These are phyloP conservation scores for Pythium myriotylum DNA, from an alignment of 352 stramenopile species.

Conservation along the genomic window DNA sequence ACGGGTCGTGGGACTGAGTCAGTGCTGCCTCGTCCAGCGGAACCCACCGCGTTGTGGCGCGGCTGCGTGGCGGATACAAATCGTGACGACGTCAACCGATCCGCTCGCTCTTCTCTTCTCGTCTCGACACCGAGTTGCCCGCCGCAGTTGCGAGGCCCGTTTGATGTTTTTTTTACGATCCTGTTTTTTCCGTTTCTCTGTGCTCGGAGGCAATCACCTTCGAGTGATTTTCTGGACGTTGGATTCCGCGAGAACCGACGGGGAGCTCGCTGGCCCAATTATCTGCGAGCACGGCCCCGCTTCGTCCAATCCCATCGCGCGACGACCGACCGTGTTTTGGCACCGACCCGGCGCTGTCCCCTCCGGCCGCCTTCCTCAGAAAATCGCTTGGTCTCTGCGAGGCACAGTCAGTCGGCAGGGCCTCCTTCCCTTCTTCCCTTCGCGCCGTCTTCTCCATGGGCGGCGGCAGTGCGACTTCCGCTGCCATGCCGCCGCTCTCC, in stretches of 20 bases:
- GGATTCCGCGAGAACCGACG: not conserved
- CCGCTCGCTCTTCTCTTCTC: no score
- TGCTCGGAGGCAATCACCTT: not conserved
- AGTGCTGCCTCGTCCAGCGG: no score
- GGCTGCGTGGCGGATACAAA: not conserved
- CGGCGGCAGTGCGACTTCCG: constrained; percentile 13
- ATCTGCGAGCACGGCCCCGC: not conserved
- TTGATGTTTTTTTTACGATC: not conserved
- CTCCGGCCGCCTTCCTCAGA: constrained; percentile 17
- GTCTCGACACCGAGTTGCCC: no score
- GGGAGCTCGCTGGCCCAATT: constrained; percentile 17
- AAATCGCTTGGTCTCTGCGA: constrained; percentile 28
- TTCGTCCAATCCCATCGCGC: constrained; percentile 2
- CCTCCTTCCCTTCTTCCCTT: constrained; percentile 1
- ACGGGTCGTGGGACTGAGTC: no score
- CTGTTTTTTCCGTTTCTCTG: constrained; percentile 3
- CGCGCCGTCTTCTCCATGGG: constrained; percentile 20
- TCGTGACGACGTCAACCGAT: not conserved
- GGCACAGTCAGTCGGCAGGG: constrained; percentile 21
- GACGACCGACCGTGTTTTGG: constrained; percentile 10
- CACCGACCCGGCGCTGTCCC: not conserved
- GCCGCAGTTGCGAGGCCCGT: not conserved
- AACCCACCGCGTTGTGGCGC: no score
- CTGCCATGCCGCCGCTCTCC: constrained; percentile 22
- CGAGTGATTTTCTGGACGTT: not conserved